A percentile compares a stretch with the other conserved stretches of the same genome.
phyloP scores from a whole-genome alignment of 139 green algal genomes.

The Chlorella sorokiniana region DNA sequence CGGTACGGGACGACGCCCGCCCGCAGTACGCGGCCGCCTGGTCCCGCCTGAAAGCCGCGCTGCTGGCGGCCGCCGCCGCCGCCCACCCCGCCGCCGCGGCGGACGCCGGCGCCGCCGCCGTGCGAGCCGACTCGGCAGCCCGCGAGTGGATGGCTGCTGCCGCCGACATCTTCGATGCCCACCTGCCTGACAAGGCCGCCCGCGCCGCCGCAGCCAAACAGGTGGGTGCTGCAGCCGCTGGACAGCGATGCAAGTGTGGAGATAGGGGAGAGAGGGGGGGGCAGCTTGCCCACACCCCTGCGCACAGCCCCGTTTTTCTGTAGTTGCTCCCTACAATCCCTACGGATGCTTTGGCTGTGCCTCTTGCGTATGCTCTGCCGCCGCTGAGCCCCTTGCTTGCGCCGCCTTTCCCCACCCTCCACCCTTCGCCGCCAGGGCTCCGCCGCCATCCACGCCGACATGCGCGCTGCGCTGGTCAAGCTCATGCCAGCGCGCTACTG shows the following conservation, averaged over 20 bases:
- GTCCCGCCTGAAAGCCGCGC: constrained; percentile 6
- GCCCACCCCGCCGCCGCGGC: neutral
- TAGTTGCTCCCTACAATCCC: constrained; percentile 66
- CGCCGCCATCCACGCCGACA: neutral
- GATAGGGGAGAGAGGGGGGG: constrained; percentile 84
- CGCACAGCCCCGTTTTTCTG: constrained; percentile 52
- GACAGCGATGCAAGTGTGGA: constrained; percentile 54
- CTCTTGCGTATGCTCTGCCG: neutral
- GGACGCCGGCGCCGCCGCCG: neutral
- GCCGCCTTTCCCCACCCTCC: neutral
- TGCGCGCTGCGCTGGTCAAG: neutral
- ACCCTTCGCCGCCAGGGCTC: neutral
- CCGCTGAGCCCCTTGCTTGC: neutral
- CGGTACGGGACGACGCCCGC: neutral
- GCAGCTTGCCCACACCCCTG: constrained; percentile 72
- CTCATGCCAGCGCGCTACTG: constrained; percentile 14
- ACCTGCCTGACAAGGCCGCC: neutral
- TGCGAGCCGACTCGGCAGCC: neutral
- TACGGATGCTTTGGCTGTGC: too few relatives aligned
- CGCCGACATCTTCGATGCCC: constrained; percentile 6
- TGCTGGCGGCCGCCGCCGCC: neutral
- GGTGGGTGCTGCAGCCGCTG: neutral
- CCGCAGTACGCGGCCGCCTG: neutral
- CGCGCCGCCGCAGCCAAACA: neutral
- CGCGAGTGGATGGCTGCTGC: constrained; percentile 4